These are phyloP conservation scores for Thelonectria blattea DNA, from an alignment of 2,329 filamentous ascomycete genomes.

Conservation along the genomic window DNA sequence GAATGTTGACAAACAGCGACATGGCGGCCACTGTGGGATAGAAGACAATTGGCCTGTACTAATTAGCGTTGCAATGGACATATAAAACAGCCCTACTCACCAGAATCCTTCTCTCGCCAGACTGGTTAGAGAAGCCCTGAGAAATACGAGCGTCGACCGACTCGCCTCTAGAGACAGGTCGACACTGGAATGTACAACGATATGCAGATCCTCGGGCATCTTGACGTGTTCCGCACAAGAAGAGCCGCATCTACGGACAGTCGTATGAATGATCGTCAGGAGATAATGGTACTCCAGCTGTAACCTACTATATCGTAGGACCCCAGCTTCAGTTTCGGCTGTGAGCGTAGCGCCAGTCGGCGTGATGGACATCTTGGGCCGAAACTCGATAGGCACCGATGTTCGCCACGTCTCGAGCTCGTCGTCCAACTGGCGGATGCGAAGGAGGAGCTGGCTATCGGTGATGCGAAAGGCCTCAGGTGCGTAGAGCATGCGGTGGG, in stretches of 20 bases:
- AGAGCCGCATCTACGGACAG: conserved; percentile 54
- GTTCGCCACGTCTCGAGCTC: conserved; percentile 43
- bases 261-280: conserved; percentile 59
- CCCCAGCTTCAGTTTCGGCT: conserved; percentile 33
- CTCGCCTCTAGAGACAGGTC: conserved; percentile 60
- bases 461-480: conserved; percentile 26
- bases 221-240: conserved; percentile 10
- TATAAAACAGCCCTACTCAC: conserved; percentile 39
- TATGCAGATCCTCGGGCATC: conserved; percentile 44
- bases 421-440: conserved; percentile 40
- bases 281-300: conserved; percentile 61
- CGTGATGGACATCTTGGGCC: conserved; percentile 47
- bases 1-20: conserved; percentile 59
- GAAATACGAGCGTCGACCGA: conserved; percentile 56
- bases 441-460: conserved; percentile 33
- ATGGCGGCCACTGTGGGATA: conserved; percentile 61
- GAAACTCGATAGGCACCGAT: conserved; percentile 29
- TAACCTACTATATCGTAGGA: conserved; percentile 54
- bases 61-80: not conserved
- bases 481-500: conserved; percentile 31
- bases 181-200: conserved; percentile 57
- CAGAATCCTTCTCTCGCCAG: conserved; percentile 55
- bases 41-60: conserved; percentile 55
- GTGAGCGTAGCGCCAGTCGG: conserved; percentile 34
- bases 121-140: conserved; percentile 45